phyloP scores from a whole-genome alignment of 208 protist genomes.

The Acanthamoeba divionensis region DNA sequence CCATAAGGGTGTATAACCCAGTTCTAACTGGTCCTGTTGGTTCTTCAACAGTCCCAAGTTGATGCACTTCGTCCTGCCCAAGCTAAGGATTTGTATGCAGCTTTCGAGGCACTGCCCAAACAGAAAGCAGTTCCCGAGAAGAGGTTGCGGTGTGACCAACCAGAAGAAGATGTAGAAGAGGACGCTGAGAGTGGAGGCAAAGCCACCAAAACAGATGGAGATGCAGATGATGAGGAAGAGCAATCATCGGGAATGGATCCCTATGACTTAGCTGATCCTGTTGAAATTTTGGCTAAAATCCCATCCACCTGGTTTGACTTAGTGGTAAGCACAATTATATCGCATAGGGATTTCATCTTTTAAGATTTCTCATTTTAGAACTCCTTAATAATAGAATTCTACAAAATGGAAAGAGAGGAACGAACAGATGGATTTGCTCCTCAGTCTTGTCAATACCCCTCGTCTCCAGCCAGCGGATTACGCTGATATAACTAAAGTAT shows the following conservation, averaged over 20 bases:
- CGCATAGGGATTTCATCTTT: not conserved
- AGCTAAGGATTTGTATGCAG: not conserved
- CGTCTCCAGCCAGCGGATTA: constrained; percentile 54
- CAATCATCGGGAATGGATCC: constrained; percentile 26
- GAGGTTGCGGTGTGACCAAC: constrained; percentile 4
- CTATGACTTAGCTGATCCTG: constrained; percentile 54
- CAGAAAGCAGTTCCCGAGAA: constrained; percentile 23
- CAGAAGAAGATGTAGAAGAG: constrained; percentile 30
- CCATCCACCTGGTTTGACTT: constrained; percentile 14
- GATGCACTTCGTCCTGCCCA: constrained; percentile 40
- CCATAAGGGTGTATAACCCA: too few species aligned
- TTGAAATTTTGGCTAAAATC: constrained; percentile 51
- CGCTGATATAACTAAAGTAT: constrained; percentile 28
- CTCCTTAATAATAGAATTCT: not conserved
- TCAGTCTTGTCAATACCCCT: not conserved
- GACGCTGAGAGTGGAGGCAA: not conserved
- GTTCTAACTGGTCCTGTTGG: too few species aligned
- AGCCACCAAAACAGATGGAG: not conserved
- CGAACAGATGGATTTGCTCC: constrained; percentile 57
- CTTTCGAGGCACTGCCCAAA: constrained; percentile 43
- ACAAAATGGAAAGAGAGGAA: constrained; percentile 63
- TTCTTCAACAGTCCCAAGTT: too few species aligned
- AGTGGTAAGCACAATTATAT: constrained; percentile 42
- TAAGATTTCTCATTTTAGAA: too few species aligned
- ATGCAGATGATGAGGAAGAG: constrained; percentile 51